A percentile compares a stretch with the other conserved stretches of the same genome.
phyloP scores from a whole-genome alignment of 78 protist species.

The Cavenderia fasciculata region DNA sequence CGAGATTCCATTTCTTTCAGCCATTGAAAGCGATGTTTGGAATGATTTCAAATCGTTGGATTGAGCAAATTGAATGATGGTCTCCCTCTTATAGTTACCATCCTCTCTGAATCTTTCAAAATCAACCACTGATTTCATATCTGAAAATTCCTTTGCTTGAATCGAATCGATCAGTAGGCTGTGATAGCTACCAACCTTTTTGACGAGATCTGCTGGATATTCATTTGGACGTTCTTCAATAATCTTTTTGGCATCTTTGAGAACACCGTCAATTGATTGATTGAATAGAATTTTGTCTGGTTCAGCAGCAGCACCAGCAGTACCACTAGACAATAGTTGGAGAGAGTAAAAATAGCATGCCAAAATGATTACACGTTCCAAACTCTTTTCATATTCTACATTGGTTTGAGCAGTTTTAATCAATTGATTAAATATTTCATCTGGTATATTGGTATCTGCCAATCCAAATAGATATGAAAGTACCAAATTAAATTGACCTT shows the following conservation, averaged over 20 bases:
- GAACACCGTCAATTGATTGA: background rate
- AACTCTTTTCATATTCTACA: constrained; percentile 14
- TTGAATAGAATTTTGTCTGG: background rate
- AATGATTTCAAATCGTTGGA: constrained; percentile 51
- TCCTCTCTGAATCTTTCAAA: constrained; percentile 43
- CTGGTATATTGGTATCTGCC: background rate
- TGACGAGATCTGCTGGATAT: background rate
- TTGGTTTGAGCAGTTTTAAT: background rate
- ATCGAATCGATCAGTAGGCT: constrained; percentile 40
- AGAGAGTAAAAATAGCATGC: constrained; percentile 61
- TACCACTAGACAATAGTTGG: background rate
- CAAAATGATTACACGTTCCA: constrained; percentile 29
- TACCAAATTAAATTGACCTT: constrained; percentile 12
- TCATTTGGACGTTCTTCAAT: no score
- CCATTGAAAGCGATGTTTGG: constrained; percentile 49
- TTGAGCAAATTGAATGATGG: constrained; percentile 39
- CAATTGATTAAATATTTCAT: background rate
- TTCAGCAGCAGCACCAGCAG: background rate
- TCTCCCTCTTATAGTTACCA: constrained; percentile 16
- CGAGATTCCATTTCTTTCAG: constrained; percentile 26
- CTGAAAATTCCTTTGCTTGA: constrained; percentile 60
- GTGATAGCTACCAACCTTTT: background rate
- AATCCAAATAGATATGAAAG: background rate
- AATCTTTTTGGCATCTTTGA: background rate
- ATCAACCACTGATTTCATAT: constrained; percentile 24